Conservation (phyloP, 2,329 filamentous ascomycete genomes). For the Cytospora schulzeri region DNA sequence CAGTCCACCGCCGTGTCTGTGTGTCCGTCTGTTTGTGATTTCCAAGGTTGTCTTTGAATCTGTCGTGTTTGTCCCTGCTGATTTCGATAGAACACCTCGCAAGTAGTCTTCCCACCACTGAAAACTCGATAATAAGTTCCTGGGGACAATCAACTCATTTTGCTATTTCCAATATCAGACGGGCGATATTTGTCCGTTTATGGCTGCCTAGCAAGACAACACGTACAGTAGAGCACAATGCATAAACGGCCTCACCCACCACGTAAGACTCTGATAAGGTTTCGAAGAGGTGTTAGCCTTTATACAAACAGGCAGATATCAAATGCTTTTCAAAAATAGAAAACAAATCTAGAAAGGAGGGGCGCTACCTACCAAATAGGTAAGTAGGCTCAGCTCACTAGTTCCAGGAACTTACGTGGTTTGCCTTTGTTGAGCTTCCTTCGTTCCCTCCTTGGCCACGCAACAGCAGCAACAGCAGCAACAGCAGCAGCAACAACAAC, state of each 20-base stretch:
- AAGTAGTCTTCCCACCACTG: background rate
- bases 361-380: background rate
- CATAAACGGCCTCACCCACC: no score
- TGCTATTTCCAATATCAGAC: background rate
- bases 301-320: background rate
- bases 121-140: background rate
- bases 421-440: background rate
- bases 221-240: no score
- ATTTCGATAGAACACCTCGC: background rate
- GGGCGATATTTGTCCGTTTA: background rate
- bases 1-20: background rate
- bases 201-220: background rate
- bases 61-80: background rate
- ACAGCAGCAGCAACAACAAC: background rate
- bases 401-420: background rate
- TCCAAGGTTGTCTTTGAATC: no score
- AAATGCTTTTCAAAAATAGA: background rate
- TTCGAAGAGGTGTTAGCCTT: background rate
- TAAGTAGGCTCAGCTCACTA: background rate
- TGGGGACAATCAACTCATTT: background rate
- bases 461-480: background rate
- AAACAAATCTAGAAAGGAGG: background rate
- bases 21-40: background rate
- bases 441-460: background rate
- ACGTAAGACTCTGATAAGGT: no score